A percentile compares a stretch with the other conserved stretches of the same genome.
Evolutionary conservation across 1,284 basidiomycete genomes (phyloP).

Genomic region (Heimioporus retisporus): DNA sequence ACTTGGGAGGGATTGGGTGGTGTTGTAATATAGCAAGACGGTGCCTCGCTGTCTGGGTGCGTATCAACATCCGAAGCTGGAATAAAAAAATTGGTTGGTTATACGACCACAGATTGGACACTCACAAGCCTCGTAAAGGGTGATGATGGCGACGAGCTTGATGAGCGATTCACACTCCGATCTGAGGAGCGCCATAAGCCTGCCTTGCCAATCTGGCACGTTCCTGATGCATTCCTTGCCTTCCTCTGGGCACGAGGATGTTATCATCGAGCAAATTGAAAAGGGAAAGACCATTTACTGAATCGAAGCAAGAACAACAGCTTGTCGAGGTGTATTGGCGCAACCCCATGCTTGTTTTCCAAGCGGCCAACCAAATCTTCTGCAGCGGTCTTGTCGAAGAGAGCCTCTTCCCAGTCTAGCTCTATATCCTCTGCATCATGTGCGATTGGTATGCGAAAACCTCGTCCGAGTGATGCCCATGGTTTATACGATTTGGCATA

Average conservation of each 20-base stretch:
- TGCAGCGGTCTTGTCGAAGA: conserved; percentile 38
- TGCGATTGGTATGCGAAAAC: conserved; percentile 35
- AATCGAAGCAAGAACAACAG: too few species aligned
- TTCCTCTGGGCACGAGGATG: conserved; percentile 25
- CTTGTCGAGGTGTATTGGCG: conserved; percentile 36
- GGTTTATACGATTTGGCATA: conserved; percentile 37
- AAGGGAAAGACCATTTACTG: not conserved
- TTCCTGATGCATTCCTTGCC: conserved; percentile 32
- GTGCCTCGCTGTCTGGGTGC: too few species aligned
- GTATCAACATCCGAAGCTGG: too few species aligned
- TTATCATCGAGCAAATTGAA: not conserved
- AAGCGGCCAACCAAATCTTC: conserved; percentile 24
- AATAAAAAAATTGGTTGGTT: too few species aligned
- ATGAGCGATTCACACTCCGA: conserved; percentile 23
- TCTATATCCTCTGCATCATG: conserved; percentile 12
- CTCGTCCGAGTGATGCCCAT: conserved; percentile 36
- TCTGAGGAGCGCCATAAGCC: conserved; percentile 25
- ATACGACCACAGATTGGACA: not conserved
- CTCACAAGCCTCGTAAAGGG: conserved; percentile 38
- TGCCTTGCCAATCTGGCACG: conserved; percentile 19
- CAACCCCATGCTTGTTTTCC: conserved; percentile 18
- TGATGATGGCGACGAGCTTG: conserved; percentile 15
- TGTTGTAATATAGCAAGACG: too few species aligned
- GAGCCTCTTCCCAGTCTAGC: conserved; percentile 35
- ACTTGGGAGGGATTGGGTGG: not conserved